Base-by-base conservation (phyloP, 768 basidiomycete species). In the Flagelloscypha sp. region DNA sequence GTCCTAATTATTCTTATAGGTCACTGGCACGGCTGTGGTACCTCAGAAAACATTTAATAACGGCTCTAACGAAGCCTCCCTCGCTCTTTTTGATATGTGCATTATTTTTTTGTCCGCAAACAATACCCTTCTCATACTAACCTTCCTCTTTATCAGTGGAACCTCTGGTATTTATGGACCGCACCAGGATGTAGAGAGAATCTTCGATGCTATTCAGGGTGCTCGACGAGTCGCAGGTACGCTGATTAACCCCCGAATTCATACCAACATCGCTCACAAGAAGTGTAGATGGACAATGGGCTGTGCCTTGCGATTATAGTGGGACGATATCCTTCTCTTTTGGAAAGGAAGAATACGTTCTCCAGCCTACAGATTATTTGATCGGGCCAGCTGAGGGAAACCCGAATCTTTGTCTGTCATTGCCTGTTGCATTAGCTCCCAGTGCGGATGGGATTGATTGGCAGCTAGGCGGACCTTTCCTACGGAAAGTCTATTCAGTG, bases 391-490 rank as follows among this genome's bases (percentile, higher is more conserved):
- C 76, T 7, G 60, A 63, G 28, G 76, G 76, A 6, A 67, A 79
- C 49, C 78, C 82, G 0, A 64, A 69, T 40, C 53, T 84, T 10
- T 88, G 85, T 55, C 57, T 87, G 27, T 61, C 81, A 17, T 88
- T 85, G 85, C 84, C 84, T 1, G 63, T 58, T 43, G 83, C 82
- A 4, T 55, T 62, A 13, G 65, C 75, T 6, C 85, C 83, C 0
- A 79, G 66, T 38, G 43, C 76, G 10, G 79, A 86, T 53, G 85
- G 82, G 10, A 68, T 88, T 35, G 85, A 88, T 48, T 88, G 85
- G 85, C 82, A 86, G 53, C 63, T 88, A 32, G 84, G 82, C 15
- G 53, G 70, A 1, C 66, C 79, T 1, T 87, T 87, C 52, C 48
- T 88, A 36, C 67, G 77, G 22, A 83, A 81, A 2, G 83, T 87